Evolutionary conservation across 306 rosid genomes (phyloP).

Genomic region (Medicago ruthenica): DNA sequence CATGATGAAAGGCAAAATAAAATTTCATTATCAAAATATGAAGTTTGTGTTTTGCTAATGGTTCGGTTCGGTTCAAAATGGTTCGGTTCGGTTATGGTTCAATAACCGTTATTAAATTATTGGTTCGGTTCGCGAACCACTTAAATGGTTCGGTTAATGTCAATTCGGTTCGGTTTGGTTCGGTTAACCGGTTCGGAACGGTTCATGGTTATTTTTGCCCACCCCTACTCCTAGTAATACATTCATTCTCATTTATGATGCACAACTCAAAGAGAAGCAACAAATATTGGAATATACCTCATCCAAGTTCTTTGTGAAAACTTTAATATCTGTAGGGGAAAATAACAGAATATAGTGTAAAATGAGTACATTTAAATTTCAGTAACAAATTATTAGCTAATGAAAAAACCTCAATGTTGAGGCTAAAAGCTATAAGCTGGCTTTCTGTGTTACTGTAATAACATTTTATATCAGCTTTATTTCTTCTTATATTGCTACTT

Average conservation of each 20-base stretch:
- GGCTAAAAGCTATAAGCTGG: neutral
- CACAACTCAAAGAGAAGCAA: neutral
- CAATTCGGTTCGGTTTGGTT: too few species aligned
- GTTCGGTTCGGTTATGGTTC: too few species aligned
- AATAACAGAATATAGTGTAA: conserved; percentile 4
- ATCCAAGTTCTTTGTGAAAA: conserved; percentile 17
- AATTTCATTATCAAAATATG: too few species aligned
- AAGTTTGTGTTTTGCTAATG: too few species aligned
- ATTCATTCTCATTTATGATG: conserved; percentile 11
- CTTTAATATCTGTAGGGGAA: neutral
- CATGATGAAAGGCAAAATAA: too few species aligned
- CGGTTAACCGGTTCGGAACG: too few species aligned
- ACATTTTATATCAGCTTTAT: neutral
- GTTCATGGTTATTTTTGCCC: too few species aligned
- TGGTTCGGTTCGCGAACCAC: too few species aligned
- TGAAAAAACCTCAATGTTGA: conserved; percentile 39
- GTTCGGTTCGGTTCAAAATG: too few species aligned
- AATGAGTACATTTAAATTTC: conserved; percentile 38
- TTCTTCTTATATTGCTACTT: conserved; percentile 39
- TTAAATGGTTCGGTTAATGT: too few species aligned
- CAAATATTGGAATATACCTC: neutral
- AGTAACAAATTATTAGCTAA: conserved; percentile 45
- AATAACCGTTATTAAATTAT: too few species aligned
- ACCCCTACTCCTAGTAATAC: neutral
- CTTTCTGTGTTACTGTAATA: neutral